A percentile compares a stretch with the other conserved stretches of the same genome.
phyloP scores from a whole-genome alignment of 1,284 basidiomycete species.

The Trichosporon sp. region DNA sequence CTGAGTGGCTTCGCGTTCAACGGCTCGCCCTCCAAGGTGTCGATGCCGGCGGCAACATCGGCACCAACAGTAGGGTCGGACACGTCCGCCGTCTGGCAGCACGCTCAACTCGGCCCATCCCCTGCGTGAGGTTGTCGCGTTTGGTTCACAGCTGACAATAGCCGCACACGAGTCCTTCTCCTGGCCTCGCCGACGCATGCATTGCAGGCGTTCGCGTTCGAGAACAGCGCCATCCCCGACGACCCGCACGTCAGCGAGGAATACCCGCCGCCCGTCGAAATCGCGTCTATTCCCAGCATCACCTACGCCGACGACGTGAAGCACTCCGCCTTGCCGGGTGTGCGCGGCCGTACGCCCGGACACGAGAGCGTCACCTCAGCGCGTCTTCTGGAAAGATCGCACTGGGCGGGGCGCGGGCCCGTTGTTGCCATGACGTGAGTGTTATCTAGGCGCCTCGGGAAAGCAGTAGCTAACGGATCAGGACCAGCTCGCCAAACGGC shows the following conservation, averaged over 20 bases:
- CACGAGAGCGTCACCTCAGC: slow-evolving; percentile 27
- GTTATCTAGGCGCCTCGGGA: no score
- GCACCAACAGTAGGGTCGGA: slow-evolving; percentile 10
- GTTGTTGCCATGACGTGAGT: slow-evolving; percentile 38
- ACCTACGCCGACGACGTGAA: slow-evolving; percentile 31
- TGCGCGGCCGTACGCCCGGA: background rate
- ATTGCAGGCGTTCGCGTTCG: slow-evolving; percentile 44
- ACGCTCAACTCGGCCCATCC: slow-evolving; percentile 40
- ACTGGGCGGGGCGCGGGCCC: slow-evolving; percentile 28
- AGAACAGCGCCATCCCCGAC: slow-evolving; percentile 35
- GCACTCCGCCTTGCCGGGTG: slow-evolving; percentile 16
- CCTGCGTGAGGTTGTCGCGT: slow-evolving; percentile 10
- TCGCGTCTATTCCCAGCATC: slow-evolving; percentile 40
- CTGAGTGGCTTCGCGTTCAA: slow-evolving; percentile 28
- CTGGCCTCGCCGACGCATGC: slow-evolving; percentile 35
- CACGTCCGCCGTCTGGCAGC: slow-evolving; percentile 38
- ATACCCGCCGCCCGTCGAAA: slow-evolving; percentile 44
- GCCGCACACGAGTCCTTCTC: slow-evolving; percentile 39
- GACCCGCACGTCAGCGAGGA: slow-evolving; percentile 44
- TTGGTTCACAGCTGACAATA: background rate
- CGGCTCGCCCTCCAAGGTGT: slow-evolving; percentile 23
- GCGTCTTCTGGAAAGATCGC: slow-evolving; percentile 25
- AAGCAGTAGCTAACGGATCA: slow-evolving; percentile 17
- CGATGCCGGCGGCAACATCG: background rate
- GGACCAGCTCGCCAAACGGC: slow-evolving; percentile 18